Evolutionary conservation across 2,329 filamentous ascomycete genomes (phyloP), one percentile per base, ranked within the genome.

Genomic region (Apiospora rasikravindrae): DNA sequence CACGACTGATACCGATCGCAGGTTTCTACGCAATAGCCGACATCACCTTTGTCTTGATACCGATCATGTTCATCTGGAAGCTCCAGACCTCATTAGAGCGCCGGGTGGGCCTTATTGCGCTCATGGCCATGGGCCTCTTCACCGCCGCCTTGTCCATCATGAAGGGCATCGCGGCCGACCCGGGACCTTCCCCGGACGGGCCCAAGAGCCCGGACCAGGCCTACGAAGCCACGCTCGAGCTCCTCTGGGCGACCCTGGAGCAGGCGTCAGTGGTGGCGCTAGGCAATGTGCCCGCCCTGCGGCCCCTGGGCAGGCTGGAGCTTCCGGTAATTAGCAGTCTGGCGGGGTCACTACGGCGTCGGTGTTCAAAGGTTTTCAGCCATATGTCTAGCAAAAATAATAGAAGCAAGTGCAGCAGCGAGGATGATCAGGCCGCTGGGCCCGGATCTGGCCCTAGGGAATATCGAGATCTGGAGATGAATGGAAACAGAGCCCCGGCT

Each of bases 61-160:
- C 75, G 0, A 44, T 73, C 37, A 44, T 73, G 24, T 67, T 76
- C 33, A 73, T 77, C 49, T 77, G 73, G 74, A 67, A 53, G 16
- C 72, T 77, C 10, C 64, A 77, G n/a, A 77, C 76, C 74, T 47
- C 69, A 4, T 42, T 74, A 7, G 51, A 69, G 2, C 70, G 40
- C 1, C 26, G 71, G 2, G n/a, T 75, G 24, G 64, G 70, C 22
- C 70, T 76, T 22, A 51, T 72, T 1, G 2, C 70, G 22, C 7
- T 76, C 19, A 72, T 76, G 71, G 44, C n/a, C n/a, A 19, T 45
- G 16, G 72, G 70, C 29, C 3, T 75, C 7, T 49, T 76, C 47
- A 76, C 70, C 24, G n/a, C 24, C 44, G 45, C 24, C 26, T 45
- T 71, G 40, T 71, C 70, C 26, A 71, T 71, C 33, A 24, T 71